Base-by-base conservation (phyloP, 331 rosid species). In the Pyrus hybrid region DNA sequence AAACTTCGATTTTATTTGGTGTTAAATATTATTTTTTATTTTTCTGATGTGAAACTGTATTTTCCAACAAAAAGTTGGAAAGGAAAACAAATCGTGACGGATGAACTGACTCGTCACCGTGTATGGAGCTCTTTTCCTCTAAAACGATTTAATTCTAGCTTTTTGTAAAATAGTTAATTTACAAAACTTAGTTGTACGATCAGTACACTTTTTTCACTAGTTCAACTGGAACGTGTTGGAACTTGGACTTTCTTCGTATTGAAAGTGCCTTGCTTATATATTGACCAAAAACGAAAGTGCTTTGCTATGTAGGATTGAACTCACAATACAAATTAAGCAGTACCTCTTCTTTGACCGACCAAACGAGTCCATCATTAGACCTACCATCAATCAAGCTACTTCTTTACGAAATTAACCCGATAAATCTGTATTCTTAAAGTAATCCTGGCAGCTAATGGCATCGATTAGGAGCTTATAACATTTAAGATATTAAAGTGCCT, bases 321-420 rank as follows among this genome's bases (percentile, higher is more conserved):
- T 28, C 53, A 20, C 33, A 13, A 25, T 64, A 32, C 9, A 33
- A 5, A 13, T 26, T 35, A 26, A 35, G 12, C 43, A 33, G 66
- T 5, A n/a, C 30, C 11, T 37, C 67, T 63, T 63, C 67, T 68
- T 66, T 65, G 82, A 79, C 82, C 33, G 82, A 79, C 82, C 33
- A 79, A 22, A 33, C 1, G 77, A 43, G 74, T n/a, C 60, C 67
- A 33, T n/a, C n/a, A 5, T 64, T 33, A 53, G 66, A 63, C 81
- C 72, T 63, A 18, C 56, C 47, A 12, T 28, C 10, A 67, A 45
- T 45, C 12, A 77, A 62, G 22, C 12, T 21, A 20, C 16, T 17
- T 54, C 61, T 54, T 54, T 37, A 3, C 3, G 71, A 67, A 13
- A 63, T 32, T 22, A 11, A 21, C 13, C 26, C n/a, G n/a, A n/a